Evolutionary conservation across 257 asterid genomes (phyloP).

Genomic region (Mentha longifolia): DNA sequence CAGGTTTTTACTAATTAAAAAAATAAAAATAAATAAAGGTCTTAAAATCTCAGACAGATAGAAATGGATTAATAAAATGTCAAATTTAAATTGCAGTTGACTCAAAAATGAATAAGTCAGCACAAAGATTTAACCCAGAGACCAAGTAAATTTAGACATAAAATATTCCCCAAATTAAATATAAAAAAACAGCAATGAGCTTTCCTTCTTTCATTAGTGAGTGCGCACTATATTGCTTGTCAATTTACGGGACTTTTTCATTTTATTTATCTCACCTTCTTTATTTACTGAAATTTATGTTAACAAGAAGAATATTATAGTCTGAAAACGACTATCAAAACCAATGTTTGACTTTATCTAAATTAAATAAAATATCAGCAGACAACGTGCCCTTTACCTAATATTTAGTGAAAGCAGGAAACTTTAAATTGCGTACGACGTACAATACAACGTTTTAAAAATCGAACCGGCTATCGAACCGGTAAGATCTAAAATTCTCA

Average conservation of each 20-base stretch:
- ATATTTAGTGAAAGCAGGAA: neutral
- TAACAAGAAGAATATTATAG: neutral
- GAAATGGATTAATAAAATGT: neutral
- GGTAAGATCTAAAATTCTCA: no score
- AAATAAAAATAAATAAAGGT: no score
- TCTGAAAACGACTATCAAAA: neutral
- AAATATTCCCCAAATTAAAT: neutral
- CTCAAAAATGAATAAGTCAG: neutral
- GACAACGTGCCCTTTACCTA: neutral
- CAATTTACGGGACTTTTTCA: neutral
- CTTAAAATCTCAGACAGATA: no score
- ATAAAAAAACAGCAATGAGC: neutral
- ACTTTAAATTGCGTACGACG: neutral
- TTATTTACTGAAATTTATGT: neutral
- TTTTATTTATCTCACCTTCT: neutral
- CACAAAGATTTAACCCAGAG: neutral
- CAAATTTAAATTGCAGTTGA: constrained; percentile 1
- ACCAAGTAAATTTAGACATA: neutral
- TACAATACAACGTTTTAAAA: no score
- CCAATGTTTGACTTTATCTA: neutral
- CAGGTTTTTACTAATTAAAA: neutral
- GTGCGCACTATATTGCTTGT: constrained; percentile 13
- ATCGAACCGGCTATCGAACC: no score
- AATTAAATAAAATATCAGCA: neutral
- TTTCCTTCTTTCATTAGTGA: neutral